Percentiles rank a stretch among this genome's conserved stretches.
Conservation (phyloP, 2,329 filamentous ascomycete genomes). For the Metarhizium sp. region DNA sequence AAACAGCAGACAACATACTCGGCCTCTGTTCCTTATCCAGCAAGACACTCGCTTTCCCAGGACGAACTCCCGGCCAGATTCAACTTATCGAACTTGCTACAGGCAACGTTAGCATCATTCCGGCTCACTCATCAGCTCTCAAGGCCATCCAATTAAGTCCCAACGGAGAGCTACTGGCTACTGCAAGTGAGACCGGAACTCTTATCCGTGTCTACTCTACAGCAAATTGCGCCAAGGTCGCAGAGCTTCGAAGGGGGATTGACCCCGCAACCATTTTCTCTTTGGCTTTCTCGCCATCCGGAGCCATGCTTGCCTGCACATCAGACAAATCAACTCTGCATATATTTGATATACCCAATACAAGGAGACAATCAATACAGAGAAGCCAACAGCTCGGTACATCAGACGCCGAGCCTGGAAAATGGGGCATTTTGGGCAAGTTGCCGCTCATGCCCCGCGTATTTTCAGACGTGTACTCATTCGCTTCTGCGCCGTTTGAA, state of each 20-base stretch:
- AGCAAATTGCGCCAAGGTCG: slow-evolving; percentile 67
- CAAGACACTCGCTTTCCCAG: slow-evolving; percentile 72
- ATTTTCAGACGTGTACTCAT: slow-evolving; percentile 85
- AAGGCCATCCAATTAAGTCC: slow-evolving; percentile 70
- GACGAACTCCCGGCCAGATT: slow-evolving; percentile 79
- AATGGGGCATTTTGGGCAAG: slow-evolving; percentile 79
- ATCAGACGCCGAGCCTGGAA: slow-evolving; percentile 42
- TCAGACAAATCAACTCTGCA: slow-evolving; percentile 96
- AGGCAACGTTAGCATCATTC: slow-evolving; percentile 84
- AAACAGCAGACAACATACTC: slow-evolving; percentile 75
- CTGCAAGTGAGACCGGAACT: slow-evolving; percentile 85
- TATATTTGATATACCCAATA: slow-evolving; percentile 74
- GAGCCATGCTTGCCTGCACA: slow-evolving; percentile 74
- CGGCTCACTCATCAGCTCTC: slow-evolving; percentile 73
- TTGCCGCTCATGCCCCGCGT: slow-evolving; percentile 77
- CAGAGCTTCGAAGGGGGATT: slow-evolving; percentile 79
- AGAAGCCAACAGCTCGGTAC: slow-evolving; percentile 19
- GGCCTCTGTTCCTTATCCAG: slow-evolving; percentile 72
- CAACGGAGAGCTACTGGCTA: slow-evolving; percentile 75
- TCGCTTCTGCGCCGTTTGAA: slow-evolving; percentile 71
- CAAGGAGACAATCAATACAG: slow-evolving; percentile 28
- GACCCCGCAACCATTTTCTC: slow-evolving; percentile 84
- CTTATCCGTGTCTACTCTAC: slow-evolving; percentile 81
- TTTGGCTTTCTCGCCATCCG: slow-evolving; percentile 76
- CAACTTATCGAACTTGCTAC: slow-evolving; percentile 73